Conservation (phyloP, 257 asterid species). For the Solanum medicagineum region DNA sequence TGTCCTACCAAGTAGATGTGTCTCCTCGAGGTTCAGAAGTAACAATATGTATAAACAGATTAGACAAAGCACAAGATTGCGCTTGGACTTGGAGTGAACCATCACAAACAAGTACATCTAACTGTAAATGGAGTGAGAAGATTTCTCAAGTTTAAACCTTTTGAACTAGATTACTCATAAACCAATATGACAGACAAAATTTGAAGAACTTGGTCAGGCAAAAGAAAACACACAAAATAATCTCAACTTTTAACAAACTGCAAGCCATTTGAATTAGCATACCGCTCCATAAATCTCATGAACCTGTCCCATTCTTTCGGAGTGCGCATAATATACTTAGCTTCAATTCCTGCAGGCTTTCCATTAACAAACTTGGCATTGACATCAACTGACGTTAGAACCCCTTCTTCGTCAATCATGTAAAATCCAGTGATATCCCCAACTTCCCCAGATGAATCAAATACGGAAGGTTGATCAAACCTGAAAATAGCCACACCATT, state of each 20-base stretch:
- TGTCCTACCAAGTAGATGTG: not conserved
- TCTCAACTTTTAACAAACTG: conserved; percentile 57
- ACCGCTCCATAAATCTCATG: conserved; percentile 96
- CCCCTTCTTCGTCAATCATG: conserved; percentile 94
- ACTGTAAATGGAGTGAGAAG: not conserved
- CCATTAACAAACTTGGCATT: conserved; percentile 84
- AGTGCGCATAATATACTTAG: conserved; percentile 72
- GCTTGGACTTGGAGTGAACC: not conserved
- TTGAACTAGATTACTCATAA: conserved; percentile 11
- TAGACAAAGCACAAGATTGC: not conserved
- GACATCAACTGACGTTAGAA: conserved; percentile 77
- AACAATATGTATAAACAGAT: not conserved
- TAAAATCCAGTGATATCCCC: conserved; percentile 91
- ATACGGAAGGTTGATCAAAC: conserved; percentile 78
- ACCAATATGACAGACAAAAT: conserved; percentile 7
- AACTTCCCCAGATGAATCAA: conserved; percentile 76
- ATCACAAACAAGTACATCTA: not conserved
- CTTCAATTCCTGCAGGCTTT: conserved; percentile 90
- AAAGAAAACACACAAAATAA: conserved; percentile 9
- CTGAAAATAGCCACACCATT: conserved; percentile 86
- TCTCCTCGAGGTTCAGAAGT: not conserved
- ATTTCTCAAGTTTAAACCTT: conserved; percentile 8
- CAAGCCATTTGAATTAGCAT: conserved; percentile 66
- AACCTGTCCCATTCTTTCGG: conserved; percentile 91
- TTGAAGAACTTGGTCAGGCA: not conserved